Base-by-base conservation (phyloP, 495 filamentous ascomycete genomes). In the Aspergillus wentii region DNA sequence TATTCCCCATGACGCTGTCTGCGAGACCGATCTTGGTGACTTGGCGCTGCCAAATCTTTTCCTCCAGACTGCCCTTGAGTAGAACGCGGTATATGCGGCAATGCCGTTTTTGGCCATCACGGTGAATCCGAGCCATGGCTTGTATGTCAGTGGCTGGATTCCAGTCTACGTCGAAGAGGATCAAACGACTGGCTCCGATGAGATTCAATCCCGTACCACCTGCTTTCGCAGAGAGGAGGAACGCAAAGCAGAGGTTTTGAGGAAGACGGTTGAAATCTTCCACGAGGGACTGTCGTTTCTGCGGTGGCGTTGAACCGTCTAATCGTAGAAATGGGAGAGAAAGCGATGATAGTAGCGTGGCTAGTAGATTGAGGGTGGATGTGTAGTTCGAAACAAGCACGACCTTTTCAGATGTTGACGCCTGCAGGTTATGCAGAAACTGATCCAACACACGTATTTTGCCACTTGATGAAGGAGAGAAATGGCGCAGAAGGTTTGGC, bases 31-130 rank as follows among this genome's bases (percentile, higher is more conserved):
- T 64, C 61, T 91, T 91, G 22, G 80, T 84, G 3, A 87, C 64
- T 51, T 91, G 85, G n/a, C 85, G 67, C 55, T 89, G 85, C 66
- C 76, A 89, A 42, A 91, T 88, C 62, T 88, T 89, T 62, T 91
- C 85, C 43, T 91, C 85, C 20, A 91, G 61, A 14, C 75, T 83
- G 4, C 85, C 85, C 18, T 83, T 72, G 20, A 83, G 79, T 22
- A 91, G 49, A 32, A 91, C 65, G 13, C 85, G 72, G 52, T 91
- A 91, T 40, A 91, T 87, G 20, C 75, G 74, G 46, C 83, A 85
- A 6, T 72, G 74, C 2, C 66, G 61, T 54, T 80, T 86, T 51
- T 91, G 85, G 11, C 85, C 85, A 45, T 88, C 85, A 19, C 85
- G 72, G 53, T 89, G 85, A 32, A 91, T 84, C 3, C 85, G 76